Evolutionary conservation across 1,284 basidiomycete species (phyloP).

Genomic region (Ceratobasidium sp.): DNA sequence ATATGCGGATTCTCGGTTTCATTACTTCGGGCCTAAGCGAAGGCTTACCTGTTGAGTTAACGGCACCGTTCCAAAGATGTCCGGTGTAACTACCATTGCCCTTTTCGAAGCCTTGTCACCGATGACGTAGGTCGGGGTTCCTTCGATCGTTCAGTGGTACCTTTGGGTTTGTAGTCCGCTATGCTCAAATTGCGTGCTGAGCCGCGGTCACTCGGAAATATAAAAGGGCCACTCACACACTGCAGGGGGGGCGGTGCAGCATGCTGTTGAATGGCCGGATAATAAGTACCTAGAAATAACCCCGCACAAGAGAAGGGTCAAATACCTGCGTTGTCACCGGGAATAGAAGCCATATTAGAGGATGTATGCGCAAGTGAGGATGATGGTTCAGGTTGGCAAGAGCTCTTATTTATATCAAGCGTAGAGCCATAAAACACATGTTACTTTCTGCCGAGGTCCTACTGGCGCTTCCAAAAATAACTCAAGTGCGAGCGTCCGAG

Average conservation of each 20-base stretch:
- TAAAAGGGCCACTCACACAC: slow-evolving; percentile 4
- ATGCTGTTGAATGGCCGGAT: background rate
- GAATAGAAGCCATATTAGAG: slow-evolving; percentile 23
- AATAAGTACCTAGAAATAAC: background rate
- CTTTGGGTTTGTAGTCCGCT: slow-evolving; percentile 32
- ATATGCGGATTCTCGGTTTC: background rate
- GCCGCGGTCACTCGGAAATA: background rate
- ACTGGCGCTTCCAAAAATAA: background rate
- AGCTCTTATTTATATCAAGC: background rate
- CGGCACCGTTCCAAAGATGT: slow-evolving; percentile 29
- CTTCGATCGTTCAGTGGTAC: slow-evolving; percentile 11
- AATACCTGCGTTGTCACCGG: slow-evolving; percentile 32
- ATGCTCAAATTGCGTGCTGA: background rate
- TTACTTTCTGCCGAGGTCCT: background rate
- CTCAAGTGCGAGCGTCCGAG: background rate
- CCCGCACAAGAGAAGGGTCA: background rate
- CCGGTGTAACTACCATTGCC: slow-evolving; percentile 19
- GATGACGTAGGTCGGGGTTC: slow-evolving; percentile 25
- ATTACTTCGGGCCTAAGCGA: background rate
- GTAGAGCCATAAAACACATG: background rate
- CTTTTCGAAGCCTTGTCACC: slow-evolving; percentile 23
- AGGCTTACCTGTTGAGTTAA: slow-evolving; percentile 21
- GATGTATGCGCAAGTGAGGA: slow-evolving; percentile 1
- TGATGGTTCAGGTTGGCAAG: background rate
- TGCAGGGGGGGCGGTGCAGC: slow-evolving; percentile 32